A percentile compares a stretch with the other conserved stretches of the same genome.
phyloP scores from a whole-genome alignment of 129 eudicot species.

The Escallonia herrerae region DNA sequence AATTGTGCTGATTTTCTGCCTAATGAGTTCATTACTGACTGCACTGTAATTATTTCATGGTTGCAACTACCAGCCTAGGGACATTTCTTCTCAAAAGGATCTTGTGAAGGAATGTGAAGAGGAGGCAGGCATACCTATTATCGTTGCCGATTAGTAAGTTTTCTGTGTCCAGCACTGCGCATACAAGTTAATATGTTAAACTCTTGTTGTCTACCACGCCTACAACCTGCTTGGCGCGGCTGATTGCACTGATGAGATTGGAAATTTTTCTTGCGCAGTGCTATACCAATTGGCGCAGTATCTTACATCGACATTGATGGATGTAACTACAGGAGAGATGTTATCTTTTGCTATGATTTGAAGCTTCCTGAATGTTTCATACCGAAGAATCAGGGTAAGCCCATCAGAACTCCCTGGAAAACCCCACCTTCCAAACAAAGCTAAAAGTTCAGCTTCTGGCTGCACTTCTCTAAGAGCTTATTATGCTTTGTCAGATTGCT shows the following conservation, averaged over 20 bases:
- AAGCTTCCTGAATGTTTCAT: constrained; percentile 75
- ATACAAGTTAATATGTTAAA: too few species aligned
- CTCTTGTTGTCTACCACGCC: background rate
- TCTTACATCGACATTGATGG: constrained; percentile 80
- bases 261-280: constrained; percentile 27
- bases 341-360: constrained; percentile 83
- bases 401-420: background rate
- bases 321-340: constrained; percentile 84
- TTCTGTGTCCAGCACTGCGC: background rate
- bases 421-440: background rate
- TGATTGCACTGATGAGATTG: background rate
- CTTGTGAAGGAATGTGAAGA: constrained; percentile 90
- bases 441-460: too few species aligned
- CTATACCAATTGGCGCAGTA: constrained; percentile 73
- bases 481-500: background rate
- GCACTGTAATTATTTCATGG: background rate
- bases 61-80: constrained; percentile 58
- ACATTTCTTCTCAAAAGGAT: constrained; percentile 70
- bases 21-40: background rate
- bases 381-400: constrained; percentile 70
- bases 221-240: background rate
- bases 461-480: too few species aligned
- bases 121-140: constrained; percentile 81
- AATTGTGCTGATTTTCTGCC: background rate
- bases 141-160: constrained; percentile 47